Evolutionary conservation across 495 filamentous ascomycete genomes (phyloP), one percentile per base, ranked within the genome.

Genomic region (Penicilliopsis zonata): DNA sequence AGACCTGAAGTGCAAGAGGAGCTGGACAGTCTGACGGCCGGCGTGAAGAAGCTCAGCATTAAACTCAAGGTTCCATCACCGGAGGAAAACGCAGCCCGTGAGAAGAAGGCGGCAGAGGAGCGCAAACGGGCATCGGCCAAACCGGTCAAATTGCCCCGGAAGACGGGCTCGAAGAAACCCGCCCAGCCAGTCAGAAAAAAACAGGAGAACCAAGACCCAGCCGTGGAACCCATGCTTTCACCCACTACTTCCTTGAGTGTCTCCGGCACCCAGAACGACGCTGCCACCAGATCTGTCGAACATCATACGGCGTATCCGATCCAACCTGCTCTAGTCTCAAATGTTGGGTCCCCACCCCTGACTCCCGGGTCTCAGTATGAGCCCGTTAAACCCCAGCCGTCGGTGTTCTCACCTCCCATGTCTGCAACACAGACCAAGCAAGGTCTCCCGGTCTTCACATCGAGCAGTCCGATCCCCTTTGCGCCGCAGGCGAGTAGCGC

Each of bases 31-130:
- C 55, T 90, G 18, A 67, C 80, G 0, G 61, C 66, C n/a, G 73
- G 72, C 9, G 66, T 88, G 51, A 78, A 78, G 43, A 80, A 75
- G 41, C 51, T 65, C 38, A 59, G 55, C 18, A 76, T 92, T 41
- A 87, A 78, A 43, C 62, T 92, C 29, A 82, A 76, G 26, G 61
- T 88, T 24, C 63, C 82, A 0, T 72, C 79, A 0, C 72, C 78
- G 15, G 75, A 84, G 35, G 77, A 83, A 45, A 68, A 78, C 34
- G 79, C 81, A 20, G 70, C 69, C 4, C 58, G 67, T 18, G 67
- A 74, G 43, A 55, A 51, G 17, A 57, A 62, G 30, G 47, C 52
- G 5, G 53, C 37, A 12, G 60, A 63, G 42, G 57, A 49, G 34
- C 38, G 50, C 16, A 49, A 48, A 28, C 31, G 27, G 5, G 24